Evolutionary conservation across 768 basidiomycete genomes (phyloP).

Genomic region (Podaxis carcinomalis): DNA sequence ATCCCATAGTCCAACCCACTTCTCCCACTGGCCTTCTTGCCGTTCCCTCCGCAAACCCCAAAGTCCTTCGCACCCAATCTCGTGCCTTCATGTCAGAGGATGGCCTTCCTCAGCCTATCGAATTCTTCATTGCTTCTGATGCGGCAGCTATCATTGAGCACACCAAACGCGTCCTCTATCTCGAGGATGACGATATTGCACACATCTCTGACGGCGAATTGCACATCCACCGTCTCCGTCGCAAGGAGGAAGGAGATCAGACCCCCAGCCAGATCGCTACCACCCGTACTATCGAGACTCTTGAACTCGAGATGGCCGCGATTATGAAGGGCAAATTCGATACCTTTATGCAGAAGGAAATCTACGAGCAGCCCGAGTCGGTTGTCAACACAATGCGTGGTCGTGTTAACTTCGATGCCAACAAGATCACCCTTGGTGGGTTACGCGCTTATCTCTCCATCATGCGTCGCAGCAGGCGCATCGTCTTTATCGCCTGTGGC

Average conservation of each 20-base stretch:
- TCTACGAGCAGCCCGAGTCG: slow-evolving; percentile 98
- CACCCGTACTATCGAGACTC: slow-evolving; percentile 94
- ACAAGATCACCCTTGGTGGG: slow-evolving; percentile 91
- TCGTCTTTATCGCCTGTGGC: slow-evolving; percentile 98
- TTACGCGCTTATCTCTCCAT: slow-evolving; percentile 93
- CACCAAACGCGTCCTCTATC: slow-evolving; percentile 97
- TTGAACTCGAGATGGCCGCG: slow-evolving; percentile 98
- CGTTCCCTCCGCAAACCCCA: slow-evolving; percentile 61
- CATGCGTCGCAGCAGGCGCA: slow-evolving; percentile 90
- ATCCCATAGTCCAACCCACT: slow-evolving; percentile 37
- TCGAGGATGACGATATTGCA: slow-evolving; percentile 98
- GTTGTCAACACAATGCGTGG: slow-evolving; percentile 99
- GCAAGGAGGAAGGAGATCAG: slow-evolving; percentile 69
- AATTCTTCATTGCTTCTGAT: slow-evolving; percentile 99
- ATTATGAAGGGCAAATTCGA: slow-evolving; percentile 99
- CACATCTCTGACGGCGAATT: slow-evolving; percentile 96
- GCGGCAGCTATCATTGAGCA: slow-evolving; percentile 96
- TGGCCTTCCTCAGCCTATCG: slow-evolving; percentile 97
- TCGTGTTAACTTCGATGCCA: slow-evolving; percentile 95
- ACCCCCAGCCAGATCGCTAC: slow-evolving; percentile 58
- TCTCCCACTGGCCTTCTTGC: slow-evolving; percentile 59
- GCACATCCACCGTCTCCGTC: slow-evolving; percentile 96
- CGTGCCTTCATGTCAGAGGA: slow-evolving; percentile 99
- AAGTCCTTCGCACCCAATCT: slow-evolving; percentile 90
- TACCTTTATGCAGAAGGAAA: slow-evolving; percentile 99